phyloP scores from a whole-genome alignment of 129 eudicot genomes.

The Flaveria trinervia region DNA sequence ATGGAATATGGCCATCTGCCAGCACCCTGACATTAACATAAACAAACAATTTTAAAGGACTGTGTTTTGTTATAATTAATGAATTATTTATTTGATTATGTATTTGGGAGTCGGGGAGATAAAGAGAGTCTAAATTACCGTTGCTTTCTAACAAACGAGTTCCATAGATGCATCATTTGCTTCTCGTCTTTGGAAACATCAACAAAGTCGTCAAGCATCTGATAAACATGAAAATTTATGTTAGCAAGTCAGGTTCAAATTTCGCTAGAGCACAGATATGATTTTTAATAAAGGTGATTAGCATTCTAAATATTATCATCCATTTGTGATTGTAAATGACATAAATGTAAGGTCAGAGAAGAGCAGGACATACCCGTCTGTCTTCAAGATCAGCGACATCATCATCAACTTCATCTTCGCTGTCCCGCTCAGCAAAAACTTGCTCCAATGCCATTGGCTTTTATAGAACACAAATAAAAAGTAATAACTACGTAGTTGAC shows the following conservation, averaged over 20 bases:
- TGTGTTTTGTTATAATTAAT: neutral
- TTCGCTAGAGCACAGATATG: neutral
- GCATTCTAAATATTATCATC: neutral
- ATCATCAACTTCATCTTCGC: conserved; percentile 93
- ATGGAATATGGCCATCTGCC: conserved; percentile 96
- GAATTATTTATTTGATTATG: neutral
- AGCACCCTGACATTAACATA: conserved; percentile 60
- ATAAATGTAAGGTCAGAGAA: conserved; percentile 13
- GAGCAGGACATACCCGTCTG: conserved; percentile 57
- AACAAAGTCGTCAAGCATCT: conserved; percentile 99
- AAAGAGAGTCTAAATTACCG: conserved; percentile 43
- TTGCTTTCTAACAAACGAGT: conserved; percentile 94
- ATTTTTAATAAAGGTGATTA: neutral
- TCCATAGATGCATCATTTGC: conserved; percentile 98
- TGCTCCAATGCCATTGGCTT: conserved; percentile 87
- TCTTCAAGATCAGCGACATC: conserved; percentile 91
- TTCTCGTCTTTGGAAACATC: conserved; percentile 93
- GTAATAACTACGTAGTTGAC: neutral
- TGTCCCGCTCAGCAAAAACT: conserved; percentile 76
- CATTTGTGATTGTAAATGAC: neutral
- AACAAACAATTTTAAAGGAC: neutral
- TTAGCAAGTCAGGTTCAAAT: neutral
- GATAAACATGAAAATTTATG: conserved; percentile 24
- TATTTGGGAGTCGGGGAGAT: neutral
- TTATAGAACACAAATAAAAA: conserved; percentile 9